Conservation (phyloP, 352 stramenopile genomes). For the Plasmopara viticola region DNA sequence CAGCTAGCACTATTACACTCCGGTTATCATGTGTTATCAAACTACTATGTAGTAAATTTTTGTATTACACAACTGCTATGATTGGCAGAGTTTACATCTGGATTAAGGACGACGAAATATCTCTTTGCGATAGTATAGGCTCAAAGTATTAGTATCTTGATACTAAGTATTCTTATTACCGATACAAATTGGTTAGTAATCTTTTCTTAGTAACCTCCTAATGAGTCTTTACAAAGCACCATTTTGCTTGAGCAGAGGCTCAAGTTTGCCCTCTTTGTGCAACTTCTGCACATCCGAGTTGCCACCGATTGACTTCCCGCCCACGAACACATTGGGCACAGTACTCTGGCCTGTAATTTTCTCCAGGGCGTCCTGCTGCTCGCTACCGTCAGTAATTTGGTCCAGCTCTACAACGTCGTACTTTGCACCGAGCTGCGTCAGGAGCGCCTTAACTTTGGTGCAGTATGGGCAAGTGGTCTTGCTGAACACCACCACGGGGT, state of each 20-base stretch:
- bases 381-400: conserved; percentile 38
- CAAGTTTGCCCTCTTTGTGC: conserved; percentile 82
- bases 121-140: too few relatives aligned
- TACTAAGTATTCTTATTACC: too few relatives aligned
- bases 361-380: conserved; percentile 54
- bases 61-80: too few relatives aligned
- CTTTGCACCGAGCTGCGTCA: conserved; percentile 44
- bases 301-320: conserved; percentile 90
- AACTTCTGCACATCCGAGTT: conserved; percentile 92
- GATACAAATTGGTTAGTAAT: too few relatives aligned
- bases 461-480: conserved; percentile 96
- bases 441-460: conserved; percentile 57
- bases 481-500: conserved; percentile 81
- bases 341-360: conserved; percentile 86
- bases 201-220: neutral
- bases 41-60: too few relatives aligned
- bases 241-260: conserved; percentile 79
- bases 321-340: conserved; percentile 97
- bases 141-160: too few relatives aligned
- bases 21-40: too few relatives aligned
- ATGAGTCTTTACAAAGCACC: conserved; percentile 33
- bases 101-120: too few relatives aligned
- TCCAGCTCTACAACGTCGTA: conserved; percentile 65
- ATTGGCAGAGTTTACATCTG: too few relatives aligned
- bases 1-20: too few relatives aligned